Evolutionary conservation across 306 rosid genomes (phyloP), one percentile per base, ranked within the genome.

Genomic region (Chamaecrista fasciculata): DNA sequence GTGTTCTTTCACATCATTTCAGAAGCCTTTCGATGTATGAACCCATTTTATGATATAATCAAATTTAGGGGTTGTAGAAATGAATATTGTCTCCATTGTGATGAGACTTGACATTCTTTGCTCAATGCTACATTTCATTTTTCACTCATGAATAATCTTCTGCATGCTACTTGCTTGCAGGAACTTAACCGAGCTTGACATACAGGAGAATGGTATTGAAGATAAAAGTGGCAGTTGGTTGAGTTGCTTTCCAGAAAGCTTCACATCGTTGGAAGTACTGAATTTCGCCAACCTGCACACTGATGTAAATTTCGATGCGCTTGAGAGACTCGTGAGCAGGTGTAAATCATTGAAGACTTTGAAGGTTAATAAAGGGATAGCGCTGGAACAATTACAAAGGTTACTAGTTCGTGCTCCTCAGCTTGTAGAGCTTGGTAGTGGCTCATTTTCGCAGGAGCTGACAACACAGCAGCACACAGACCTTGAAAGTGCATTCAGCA

Each of bases 211-310:
- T 72, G 94, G 85, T 19, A 81, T 91, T 28, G 83, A 78, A n/a
- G 94, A 89, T 67, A 81, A 61, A 74, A 83, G 70, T 76, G 97
- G 91, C 8, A 56, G 76, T 73, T 91, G 97, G 97, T 80, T 91
- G 80, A 86, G 88, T 64, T 85, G 87, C 80, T 91, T 91, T 81
- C 96, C 91, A 3, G 96, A 86, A 48, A 85, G 74, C 79, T 86
- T 85, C 84, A 85, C 91, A 16, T 89, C 94, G 28, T 62, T 91
- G 82, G 96, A 89, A 77, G 79, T 82, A 36, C 79, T 91, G 55
- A 91, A 91, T 81, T 86, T 89, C 65, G 76, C 96, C 75, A 74
- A 71, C 78, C 79, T 91, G 69, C 76, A 77, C 31, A 80, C 29
- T 9, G 88, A 86, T 14, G 85, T 86, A 50, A 82, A 78, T 58